phyloP scores from a whole-genome alignment of 306 rosid genomes.

The Vachellia pachyceras region DNA sequence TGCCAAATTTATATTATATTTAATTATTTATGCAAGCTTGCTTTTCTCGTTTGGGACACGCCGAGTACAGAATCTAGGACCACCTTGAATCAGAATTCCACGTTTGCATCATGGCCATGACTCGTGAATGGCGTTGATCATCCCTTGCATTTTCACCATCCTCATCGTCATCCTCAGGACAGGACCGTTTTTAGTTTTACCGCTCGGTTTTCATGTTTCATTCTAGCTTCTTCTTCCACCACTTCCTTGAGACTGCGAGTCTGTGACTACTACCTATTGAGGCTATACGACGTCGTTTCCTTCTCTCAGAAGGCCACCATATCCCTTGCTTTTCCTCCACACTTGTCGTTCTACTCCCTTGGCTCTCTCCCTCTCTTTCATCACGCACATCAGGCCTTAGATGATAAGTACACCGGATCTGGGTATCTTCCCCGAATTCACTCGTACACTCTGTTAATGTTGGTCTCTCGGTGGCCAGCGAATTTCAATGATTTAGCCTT shows the following conservation, averaged over 20 bases:
- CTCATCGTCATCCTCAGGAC: too few species aligned
- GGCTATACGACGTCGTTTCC: constrained; percentile 1
- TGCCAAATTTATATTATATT: too few species aligned
- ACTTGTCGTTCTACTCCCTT: background rate
- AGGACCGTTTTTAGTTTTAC: too few species aligned
- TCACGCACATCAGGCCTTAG: background rate
- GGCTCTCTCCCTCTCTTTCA: background rate
- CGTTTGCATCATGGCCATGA: background rate
- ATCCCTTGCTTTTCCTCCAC: background rate
- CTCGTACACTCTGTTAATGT: background rate
- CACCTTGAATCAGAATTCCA: background rate
- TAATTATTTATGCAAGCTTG: background rate
- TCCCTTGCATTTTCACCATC: background rate
- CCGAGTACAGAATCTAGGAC: background rate
- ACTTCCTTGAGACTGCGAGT: background rate
- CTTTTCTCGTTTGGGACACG: background rate
- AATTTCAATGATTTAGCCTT: constrained; percentile 3
- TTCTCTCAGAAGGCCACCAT: background rate
- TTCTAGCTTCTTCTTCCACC: background rate
- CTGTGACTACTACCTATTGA: background rate
- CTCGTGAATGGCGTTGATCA: background rate
- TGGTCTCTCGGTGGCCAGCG: constrained; percentile 11
- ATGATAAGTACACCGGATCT: constrained; percentile 10
- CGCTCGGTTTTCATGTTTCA: background rate
- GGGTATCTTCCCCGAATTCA: background rate